phyloP scores from a whole-genome alignment of 768 basidiomycete species.

The Filobasidium wieringae region DNA sequence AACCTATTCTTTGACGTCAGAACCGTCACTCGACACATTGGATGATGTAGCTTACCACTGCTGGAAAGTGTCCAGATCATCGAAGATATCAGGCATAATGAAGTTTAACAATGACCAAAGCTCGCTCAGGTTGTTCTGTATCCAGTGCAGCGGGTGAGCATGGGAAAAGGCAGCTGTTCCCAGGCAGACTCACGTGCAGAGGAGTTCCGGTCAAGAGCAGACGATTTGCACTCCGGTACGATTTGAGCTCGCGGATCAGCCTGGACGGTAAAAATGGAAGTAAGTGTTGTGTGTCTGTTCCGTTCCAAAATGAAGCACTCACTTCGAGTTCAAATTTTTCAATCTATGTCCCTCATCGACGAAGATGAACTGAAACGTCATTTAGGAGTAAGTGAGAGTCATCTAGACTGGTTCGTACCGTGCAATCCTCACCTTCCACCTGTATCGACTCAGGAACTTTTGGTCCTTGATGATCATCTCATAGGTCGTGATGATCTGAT shows the following conservation, averaged over 20 bases:
- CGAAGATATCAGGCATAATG: constrained; percentile 85
- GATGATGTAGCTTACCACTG: constrained; percentile 51
- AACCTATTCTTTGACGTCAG: constrained; percentile 15
- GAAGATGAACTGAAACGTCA: constrained; percentile 69
- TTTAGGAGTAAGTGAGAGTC: constrained; percentile 3
- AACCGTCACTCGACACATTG: not conserved
- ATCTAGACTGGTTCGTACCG: not conserved
- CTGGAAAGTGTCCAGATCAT: constrained; percentile 78
- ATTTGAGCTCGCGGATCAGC: constrained; percentile 79
- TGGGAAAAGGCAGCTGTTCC: too few species aligned
- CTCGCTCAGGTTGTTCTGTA: constrained; percentile 85
- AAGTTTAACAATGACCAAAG: constrained; percentile 93
- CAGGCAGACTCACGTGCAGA: constrained; percentile 69
- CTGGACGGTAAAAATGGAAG: constrained; percentile 17
- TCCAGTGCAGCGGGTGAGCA: not conserved
- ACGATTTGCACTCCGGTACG: constrained; percentile 67
- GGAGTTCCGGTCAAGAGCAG: constrained; percentile 96
- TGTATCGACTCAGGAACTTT: constrained; percentile 51
- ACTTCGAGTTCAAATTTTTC: constrained; percentile 83
- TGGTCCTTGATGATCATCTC: constrained; percentile 84
- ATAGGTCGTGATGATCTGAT: constrained; percentile 60
- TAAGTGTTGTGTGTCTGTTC: not conserved
- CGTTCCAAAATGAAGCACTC: constrained; percentile 15
- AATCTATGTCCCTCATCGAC: constrained; percentile 68
- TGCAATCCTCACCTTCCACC: constrained; percentile 36